Percentiles rank a stretch among this genome's conserved stretches.
Conservation (phyloP, 148 eudicot species). For the Talinum fruticosum region DNA sequence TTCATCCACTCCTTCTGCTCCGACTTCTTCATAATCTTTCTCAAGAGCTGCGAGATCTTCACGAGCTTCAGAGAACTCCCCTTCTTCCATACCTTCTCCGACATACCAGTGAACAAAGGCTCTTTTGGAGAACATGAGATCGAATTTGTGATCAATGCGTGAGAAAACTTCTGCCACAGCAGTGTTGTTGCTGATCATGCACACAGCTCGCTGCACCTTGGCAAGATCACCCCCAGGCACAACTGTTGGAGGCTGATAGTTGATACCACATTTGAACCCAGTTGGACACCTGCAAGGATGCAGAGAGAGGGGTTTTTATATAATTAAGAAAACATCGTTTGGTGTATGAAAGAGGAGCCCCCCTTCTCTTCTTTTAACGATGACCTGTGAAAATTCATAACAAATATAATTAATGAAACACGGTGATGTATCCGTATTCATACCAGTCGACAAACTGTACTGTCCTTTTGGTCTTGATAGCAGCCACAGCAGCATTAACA, state of each 20-base stretch:
- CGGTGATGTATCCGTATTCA: background rate
- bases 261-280: conserved; percentile 47
- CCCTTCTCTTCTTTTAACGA: no score
- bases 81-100: conserved; percentile 52
- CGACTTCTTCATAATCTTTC: conserved; percentile 47
- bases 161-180: conserved; percentile 45
- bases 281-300: conserved; percentile 37
- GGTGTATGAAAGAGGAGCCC: no score
- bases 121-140: conserved; percentile 46
- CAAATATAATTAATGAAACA: no score
- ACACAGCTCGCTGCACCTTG: conserved; percentile 48
- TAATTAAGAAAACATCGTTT: no score
- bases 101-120: conserved; percentile 53
- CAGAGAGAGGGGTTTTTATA: background rate
- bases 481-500: conserved; percentile 47
- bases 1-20: conserved; percentile 46
- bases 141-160: conserved; percentile 43
- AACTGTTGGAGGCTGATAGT: conserved; percentile 45
- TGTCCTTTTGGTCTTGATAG: conserved; percentile 45
- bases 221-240: conserved; percentile 51
- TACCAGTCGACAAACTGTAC: conserved; percentile 48
- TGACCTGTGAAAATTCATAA: no score
- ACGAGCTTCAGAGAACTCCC: conserved; percentile 48
- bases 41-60: conserved; percentile 47
- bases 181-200: conserved; percentile 45